Conservation (phyloP, 768 basidiomycete genomes). For the Mycena galericulata region DNA sequence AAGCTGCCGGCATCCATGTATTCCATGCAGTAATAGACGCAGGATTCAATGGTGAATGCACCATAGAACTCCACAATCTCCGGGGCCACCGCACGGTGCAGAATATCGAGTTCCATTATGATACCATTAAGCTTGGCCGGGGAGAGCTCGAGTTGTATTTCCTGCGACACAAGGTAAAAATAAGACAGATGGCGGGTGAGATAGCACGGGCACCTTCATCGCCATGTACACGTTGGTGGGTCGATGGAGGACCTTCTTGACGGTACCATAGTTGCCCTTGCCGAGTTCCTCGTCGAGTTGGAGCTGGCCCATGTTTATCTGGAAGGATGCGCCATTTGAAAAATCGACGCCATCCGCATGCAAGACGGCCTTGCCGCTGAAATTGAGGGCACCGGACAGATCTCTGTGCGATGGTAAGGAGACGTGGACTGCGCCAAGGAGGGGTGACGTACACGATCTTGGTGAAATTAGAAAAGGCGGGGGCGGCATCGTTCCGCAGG, state of each 20-base stretch:
- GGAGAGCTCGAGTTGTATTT: conserved; percentile 97
- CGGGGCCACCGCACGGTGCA: conserved; percentile 91
- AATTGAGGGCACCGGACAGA: conserved; percentile 95
- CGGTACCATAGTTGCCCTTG: conserved; percentile 96
- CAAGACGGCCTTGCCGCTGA: conserved; percentile 91
- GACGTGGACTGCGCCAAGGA: background rate
- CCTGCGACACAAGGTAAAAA: conserved; percentile 60
- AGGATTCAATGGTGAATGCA: conserved; percentile 99
- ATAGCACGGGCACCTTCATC: conserved; percentile 83
- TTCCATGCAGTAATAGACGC: conserved; percentile 99
- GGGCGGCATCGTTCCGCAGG: conserved; percentile 53
- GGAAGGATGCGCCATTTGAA: conserved; percentile 88
- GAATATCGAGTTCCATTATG: conserved; percentile 98
- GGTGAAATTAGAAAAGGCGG: conserved; percentile 92
- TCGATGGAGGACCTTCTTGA: conserved; percentile 93
- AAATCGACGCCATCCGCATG: conserved; percentile 90
- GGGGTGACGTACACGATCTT: conserved; percentile 85
- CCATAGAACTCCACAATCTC: conserved; percentile 99
- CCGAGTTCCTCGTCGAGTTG: conserved; percentile 94
- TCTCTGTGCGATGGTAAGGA: conserved; percentile 65
- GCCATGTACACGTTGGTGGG: conserved; percentile 98
- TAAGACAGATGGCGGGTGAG: conserved; percentile 16
- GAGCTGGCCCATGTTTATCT: conserved; percentile 95
- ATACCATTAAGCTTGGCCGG: conserved; percentile 94
- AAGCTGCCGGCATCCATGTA: conserved; percentile 99